phyloP scores from a whole-genome alignment of 495 filamentous ascomycete genomes.

The Penicillium waksmanii region DNA sequence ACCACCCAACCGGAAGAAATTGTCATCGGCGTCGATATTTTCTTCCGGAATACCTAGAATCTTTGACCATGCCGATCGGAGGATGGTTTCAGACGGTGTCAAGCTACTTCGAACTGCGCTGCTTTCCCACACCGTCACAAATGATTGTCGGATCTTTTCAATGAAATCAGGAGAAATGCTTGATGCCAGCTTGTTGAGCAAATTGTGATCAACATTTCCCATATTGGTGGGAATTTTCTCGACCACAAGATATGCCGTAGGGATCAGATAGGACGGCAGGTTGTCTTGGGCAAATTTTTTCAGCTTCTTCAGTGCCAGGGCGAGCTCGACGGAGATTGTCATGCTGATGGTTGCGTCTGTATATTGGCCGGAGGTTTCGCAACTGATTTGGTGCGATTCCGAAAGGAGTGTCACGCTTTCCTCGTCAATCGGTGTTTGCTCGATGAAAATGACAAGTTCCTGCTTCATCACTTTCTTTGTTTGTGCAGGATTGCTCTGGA shows the following conservation, averaged over 20 bases:
- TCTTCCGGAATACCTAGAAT: constrained; percentile 41
- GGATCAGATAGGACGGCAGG: constrained; percentile 46
- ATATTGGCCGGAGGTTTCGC: constrained; percentile 7
- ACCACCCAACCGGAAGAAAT: constrained; percentile 53
- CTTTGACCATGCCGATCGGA: constrained; percentile 50
- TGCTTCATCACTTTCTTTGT: constrained; percentile 17
- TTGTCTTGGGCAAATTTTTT: constrained; percentile 42
- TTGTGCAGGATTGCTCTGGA: constrained; percentile 12
- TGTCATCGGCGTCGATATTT: constrained; percentile 47
- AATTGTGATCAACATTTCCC: constrained; percentile 28
- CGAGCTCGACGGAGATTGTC: constrained; percentile 26
- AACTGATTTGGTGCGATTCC: constrained; percentile 21
- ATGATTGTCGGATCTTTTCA: constrained; percentile 23
- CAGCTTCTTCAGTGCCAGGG: constrained; percentile 34
- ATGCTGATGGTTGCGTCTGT: constrained; percentile 19
- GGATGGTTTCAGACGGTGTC: constrained; percentile 38
- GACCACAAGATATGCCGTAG: constrained; percentile 39
- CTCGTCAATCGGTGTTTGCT: constrained; percentile 26
- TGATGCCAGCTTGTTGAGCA: constrained; percentile 33
- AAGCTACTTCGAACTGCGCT: constrained; percentile 25
- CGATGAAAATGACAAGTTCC: constrained; percentile 36
- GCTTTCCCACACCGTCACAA: constrained; percentile 31
- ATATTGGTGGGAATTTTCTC: constrained; percentile 29
- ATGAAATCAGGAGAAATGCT: constrained; percentile 26
- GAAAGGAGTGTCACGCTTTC: constrained; percentile 28